Base-by-base conservation (phyloP, 441 rosid genomes). In the Erodium chrysanthum region DNA sequence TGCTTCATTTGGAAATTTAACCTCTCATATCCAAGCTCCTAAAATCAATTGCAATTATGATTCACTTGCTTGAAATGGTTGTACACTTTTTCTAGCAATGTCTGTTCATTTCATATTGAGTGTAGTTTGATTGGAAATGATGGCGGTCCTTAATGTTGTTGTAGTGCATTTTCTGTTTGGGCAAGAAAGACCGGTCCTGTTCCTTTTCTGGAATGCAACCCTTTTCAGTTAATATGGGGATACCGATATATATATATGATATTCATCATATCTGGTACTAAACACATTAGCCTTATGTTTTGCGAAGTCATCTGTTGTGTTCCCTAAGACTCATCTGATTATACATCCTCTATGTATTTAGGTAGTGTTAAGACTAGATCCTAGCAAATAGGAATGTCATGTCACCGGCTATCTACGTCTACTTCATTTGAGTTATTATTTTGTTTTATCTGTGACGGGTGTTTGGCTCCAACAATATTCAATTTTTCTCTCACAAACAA, bases 41-140 rank as follows among this genome's bases (percentile, higher is more conserved):
- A 0, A 1, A 23, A 62, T 37, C 22, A 18, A 21, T 17, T n/a
- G 29, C 12, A 7, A 18, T 31, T 11, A 72, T 67, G 8, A 7
- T 68, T 27, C 14, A 5, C 29, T 73, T 35, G 44, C 40, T 73
- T 56, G 6, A 15, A 59, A 15, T 67, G 67, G 20, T 65, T 0
- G 66, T 71, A 11, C 46, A 40, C 12, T 40, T 40, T 11, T 40
- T 40, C 10, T 0, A 7, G 46, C 46, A 40, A 40, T 40, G 12
- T 8, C 12, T 8, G 46, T 40, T 40, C 0, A 11, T 40, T 40
- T 40, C 46, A 40, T 40, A 40, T 7, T 12, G 12, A 40, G 10
- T 40, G 9, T 40, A 40, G 46, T 40, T 40, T 9, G 46, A 40
- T 40, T 40, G 46, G 12, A 40, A 40, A 40, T 8, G 46, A 40